Conservation (phyloP, 306 rosid species). For the cucumber (Cucumis sativus) region DNA sequence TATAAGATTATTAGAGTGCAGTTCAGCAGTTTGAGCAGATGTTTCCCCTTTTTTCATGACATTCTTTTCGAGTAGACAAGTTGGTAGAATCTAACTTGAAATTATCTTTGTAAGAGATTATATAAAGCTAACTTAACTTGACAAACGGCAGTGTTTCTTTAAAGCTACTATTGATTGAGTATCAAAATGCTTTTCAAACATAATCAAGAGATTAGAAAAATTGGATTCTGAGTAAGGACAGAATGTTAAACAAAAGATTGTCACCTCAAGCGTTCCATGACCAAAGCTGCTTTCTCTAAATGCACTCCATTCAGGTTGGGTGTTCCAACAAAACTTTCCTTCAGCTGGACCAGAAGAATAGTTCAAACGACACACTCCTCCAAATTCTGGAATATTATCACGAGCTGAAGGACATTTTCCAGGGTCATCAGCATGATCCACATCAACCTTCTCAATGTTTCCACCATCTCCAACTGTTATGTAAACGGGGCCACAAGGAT, state of each 20-base stretch:
- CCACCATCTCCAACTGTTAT: constrained; percentile 93
- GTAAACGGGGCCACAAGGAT: constrained; percentile 74
- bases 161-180: no score
- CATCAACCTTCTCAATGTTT: constrained; percentile 79
- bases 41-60: neutral
- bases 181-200: neutral
- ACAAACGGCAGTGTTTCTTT: neutral
- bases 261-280: constrained; percentile 85
- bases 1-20: neutral
- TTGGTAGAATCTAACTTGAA: neutral
- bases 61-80: neutral
- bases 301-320: constrained; percentile 90
- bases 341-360: constrained; percentile 68
- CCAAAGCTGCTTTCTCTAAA: constrained; percentile 97
- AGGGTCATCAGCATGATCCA: constrained; percentile 77
- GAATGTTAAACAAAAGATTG: constrained; percentile 1
- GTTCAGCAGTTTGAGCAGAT: neutral
- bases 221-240: neutral
- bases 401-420: constrained; percentile 76
- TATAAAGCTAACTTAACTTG: neutral
- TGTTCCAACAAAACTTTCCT: constrained; percentile 75
- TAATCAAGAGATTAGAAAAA: neutral
- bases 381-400: constrained; percentile 72
- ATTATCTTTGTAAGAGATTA: no score
- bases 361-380: constrained; percentile 70